Evolutionary conservation across 768 basidiomycete genomes (phyloP).

Genomic region (Rossbeevera mucosa): DNA sequence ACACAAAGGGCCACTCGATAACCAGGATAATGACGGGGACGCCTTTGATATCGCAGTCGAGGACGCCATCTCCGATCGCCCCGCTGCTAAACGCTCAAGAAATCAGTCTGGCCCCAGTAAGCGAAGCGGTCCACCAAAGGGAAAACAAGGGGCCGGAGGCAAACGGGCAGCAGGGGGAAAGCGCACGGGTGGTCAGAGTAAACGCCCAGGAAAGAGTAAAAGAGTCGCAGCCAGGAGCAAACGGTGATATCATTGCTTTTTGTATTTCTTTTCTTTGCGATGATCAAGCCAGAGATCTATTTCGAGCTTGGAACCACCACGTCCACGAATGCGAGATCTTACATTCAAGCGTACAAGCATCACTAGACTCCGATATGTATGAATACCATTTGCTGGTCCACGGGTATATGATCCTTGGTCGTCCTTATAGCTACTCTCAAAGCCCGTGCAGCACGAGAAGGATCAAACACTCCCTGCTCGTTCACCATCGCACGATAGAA

Average conservation of each 20-base stretch:
- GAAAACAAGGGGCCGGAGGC: slow-evolving; percentile 38
- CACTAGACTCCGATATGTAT: slow-evolving; percentile 19
- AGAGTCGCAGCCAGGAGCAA: slow-evolving; percentile 42
- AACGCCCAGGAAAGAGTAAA: slow-evolving; percentile 58
- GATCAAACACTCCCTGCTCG: slow-evolving; percentile 14
- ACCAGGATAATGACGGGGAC: slow-evolving; percentile 46
- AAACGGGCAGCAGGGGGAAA: slow-evolving; percentile 9
- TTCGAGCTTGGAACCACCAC: background rate
- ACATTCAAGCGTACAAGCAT: no score
- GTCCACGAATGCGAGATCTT: no score
- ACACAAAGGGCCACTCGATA: slow-evolving; percentile 77
- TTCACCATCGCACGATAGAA: slow-evolving; percentile 20
- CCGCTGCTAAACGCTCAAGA: slow-evolving; percentile 52
- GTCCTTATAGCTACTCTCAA: slow-evolving; percentile 9
- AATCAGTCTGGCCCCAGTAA: slow-evolving; percentile 24
- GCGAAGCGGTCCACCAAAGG: slow-evolving; percentile 32
- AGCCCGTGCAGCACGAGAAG: slow-evolving; percentile 13
- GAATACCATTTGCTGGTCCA: slow-evolving; percentile 22
- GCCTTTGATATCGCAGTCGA: slow-evolving; percentile 90
- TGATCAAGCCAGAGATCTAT: background rate
- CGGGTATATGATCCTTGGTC: slow-evolving; percentile 10
- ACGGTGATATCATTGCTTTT: slow-evolving; percentile 16
- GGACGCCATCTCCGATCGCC: slow-evolving; percentile 76
- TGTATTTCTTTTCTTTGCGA: slow-evolving; percentile 5
- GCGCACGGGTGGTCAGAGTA: slow-evolving; percentile 33